A percentile compares a stretch with the other conserved stretches of the same genome.
These are phyloP conservation scores for Exobasidium rhododendri DNA, from an alignment of 1,284 basidiomycete genomes.

Conservation along the genomic window DNA sequence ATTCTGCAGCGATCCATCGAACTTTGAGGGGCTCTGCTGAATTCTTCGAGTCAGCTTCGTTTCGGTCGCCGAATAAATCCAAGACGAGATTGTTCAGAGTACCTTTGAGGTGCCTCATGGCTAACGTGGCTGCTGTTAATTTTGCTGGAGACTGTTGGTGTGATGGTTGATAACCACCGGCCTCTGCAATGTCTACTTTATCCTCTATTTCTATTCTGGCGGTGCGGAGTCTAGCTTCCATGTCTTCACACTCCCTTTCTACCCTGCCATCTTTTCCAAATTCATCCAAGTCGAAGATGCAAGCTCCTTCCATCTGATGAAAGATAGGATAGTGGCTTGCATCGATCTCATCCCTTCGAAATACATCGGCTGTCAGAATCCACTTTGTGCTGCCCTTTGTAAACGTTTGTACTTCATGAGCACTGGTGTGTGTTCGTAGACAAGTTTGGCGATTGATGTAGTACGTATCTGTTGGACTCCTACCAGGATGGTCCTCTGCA, in stretches of 20 bases:
- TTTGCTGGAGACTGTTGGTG: slow-evolving; percentile 72
- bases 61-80: slow-evolving; percentile 65
- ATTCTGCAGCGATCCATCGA: slow-evolving; percentile 95
- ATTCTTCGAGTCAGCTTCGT: slow-evolving; percentile 39
- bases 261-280: slow-evolving; percentile 56
- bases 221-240: slow-evolving; percentile 56
- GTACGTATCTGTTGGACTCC: slow-evolving; percentile 86
- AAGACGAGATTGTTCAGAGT: slow-evolving; percentile 85
- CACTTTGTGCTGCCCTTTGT: slow-evolving; percentile 71
- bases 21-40: slow-evolving; percentile 69
- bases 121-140: slow-evolving; percentile 57
- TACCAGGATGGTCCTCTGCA: slow-evolving; percentile 86
- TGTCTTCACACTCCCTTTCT: slow-evolving; percentile 65
- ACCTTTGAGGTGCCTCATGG: slow-evolving; percentile 82
- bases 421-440: slow-evolving; percentile 94
- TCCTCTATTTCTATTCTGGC: slow-evolving; percentile 76
- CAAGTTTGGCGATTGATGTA: slow-evolving; percentile 86
- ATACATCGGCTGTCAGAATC: slow-evolving; percentile 97
- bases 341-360: slow-evolving; percentile 97
- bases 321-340: slow-evolving; percentile 95
- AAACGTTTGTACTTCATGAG: slow-evolving; percentile 94
- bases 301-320: slow-evolving; percentile 96
- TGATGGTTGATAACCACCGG: slow-evolving; percentile 75
- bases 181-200: slow-evolving; percentile 65
- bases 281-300: slow-evolving; percentile 63